Evolutionary conservation across 129 eudicot species (phyloP), one percentile per base, ranked within the genome.

Genomic region (Calendula officinalis): DNA sequence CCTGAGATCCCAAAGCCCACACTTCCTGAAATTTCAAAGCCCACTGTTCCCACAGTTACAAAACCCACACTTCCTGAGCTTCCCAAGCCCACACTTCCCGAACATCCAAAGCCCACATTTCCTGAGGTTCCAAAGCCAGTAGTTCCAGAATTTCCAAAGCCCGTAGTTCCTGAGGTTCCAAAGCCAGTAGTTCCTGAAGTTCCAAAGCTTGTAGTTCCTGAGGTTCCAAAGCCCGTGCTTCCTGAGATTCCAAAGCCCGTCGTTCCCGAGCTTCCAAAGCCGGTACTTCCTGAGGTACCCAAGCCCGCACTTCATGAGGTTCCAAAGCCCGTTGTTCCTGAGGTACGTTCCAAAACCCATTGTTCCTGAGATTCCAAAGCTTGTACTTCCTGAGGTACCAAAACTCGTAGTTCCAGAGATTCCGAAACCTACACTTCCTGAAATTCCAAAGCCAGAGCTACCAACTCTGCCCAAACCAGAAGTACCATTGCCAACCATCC

Each of bases 381-480:
- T 56, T n/a, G 14, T 8, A 33, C 4, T 68, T 22, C 83, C 80
- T 0, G 76, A 69, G 66, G 11, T 75, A 27, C 77, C 77, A 0
- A 64, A 56, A 43, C 38, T 70, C 60, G 14, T 47, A 33, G 7
- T 66, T 58, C 67, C 72, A 34, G 64, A 73, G 33, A 3, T 39
- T 56, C 66, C 71, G 13, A 55, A 46, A 6, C 13, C 77, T 22
- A 43, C 55, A 58, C 6, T 50, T 71, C 75, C 71, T 58, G 39
- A 17, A 27, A 33, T 43, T 17, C 72, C 67, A 33, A 68, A 62
- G 48, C 81, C 77, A 51, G 44, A 71, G 46, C 3, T 70, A 4
- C 69, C 72, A 50, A 56, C 53, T 6, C 15, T 67, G 39, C 74
- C 80, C 5, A 76, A 76, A 53, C 80, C 67, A 5, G 75, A 70